Base-by-base conservation (phyloP, 805 yeast species). In the Wickerhamomyces rabaulensis region DNA sequence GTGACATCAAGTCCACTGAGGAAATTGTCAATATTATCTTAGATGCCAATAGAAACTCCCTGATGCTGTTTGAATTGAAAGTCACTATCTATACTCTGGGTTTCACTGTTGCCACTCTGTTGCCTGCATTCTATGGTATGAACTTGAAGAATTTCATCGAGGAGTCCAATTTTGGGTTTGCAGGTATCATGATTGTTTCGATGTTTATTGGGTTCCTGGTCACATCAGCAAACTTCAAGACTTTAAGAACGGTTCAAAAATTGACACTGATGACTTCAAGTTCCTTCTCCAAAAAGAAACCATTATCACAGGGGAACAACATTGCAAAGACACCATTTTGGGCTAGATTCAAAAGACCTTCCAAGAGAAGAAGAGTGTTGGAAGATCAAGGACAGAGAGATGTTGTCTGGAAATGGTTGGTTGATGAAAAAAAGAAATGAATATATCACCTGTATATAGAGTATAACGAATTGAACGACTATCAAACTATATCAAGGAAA, bases 81-180 rank as follows among this genome's bases (percentile, higher is more conserved):
- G 80, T 90, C 15, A 80, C 95, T 0, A 84, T 91, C 22, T 87
- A 87, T 52, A 88, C 97, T 0, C 64, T 91, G 31, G 95, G 96
- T 0, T 78, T 87, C 58, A 86, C 96, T 0, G 84, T 87, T 20
- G 96, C 95, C 1, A 84, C 96, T 1, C 68, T 87, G 19, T 56
- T 88, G 1, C 96, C 97, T 2, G 95, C 95, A 8, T 82, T 90
- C 55, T 91, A 87, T 58, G 96, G 96, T 29, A 87, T 87, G 95
- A 87, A 87, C 58, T 67, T 87, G 56, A 83, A 83, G 52, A 87
- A 87, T 56, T 86, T 81, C 57, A 79, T 86, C 6, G 95, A 87
- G 61, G 87, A 84, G 5, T 78, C 86, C 1, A 57, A 68, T 31
- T 58, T 66, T 37, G 94, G 94, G 0, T 87, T 87, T 63, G 79